Percentiles rank a stretch among this genome's conserved stretches.
These are phyloP conservation scores for Cyclanthera cordifolia DNA, from an alignment of 306 rosid genomes.

Conservation along the genomic window DNA sequence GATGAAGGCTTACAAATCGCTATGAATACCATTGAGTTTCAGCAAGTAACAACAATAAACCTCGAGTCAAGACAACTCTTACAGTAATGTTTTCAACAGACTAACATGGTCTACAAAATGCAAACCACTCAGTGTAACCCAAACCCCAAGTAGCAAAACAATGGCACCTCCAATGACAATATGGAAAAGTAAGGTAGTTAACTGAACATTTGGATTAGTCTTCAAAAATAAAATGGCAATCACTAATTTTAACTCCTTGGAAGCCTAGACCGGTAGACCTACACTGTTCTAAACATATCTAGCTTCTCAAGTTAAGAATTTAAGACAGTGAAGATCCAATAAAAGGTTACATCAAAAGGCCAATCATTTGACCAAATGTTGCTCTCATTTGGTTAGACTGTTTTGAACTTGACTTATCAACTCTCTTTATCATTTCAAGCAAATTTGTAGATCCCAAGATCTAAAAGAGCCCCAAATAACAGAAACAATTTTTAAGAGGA, in stretches of 20 bases:
- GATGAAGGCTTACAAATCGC: not conserved
- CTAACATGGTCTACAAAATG: not conserved
- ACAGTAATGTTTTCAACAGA: not conserved
- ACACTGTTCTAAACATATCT: not conserved
- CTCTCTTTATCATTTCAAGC: conserved; percentile 1
- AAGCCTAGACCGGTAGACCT: conserved; percentile 2
- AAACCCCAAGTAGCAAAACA: not conserved
- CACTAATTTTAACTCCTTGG: not conserved
- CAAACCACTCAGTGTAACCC: not conserved
- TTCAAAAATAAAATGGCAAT: not conserved
- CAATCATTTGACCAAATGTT: conserved; percentile 8
- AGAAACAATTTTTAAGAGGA: not conserved
- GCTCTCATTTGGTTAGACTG: not conserved
- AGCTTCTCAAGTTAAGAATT: not conserved
- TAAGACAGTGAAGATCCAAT: not conserved
- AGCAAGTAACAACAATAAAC: not conserved
- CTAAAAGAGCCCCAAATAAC: not conserved
- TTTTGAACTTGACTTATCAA: not conserved
- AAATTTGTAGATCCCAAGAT: not conserved
- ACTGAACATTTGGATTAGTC: not conserved
- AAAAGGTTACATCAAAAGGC: not conserved
- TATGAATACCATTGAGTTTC: not conserved
- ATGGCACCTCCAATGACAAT: not conserved
- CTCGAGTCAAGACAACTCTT: not conserved
- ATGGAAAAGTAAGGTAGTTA: not conserved